Base-by-base conservation (phyloP, 2,329 filamentous ascomycete species). In the Cercospora canescens region DNA sequence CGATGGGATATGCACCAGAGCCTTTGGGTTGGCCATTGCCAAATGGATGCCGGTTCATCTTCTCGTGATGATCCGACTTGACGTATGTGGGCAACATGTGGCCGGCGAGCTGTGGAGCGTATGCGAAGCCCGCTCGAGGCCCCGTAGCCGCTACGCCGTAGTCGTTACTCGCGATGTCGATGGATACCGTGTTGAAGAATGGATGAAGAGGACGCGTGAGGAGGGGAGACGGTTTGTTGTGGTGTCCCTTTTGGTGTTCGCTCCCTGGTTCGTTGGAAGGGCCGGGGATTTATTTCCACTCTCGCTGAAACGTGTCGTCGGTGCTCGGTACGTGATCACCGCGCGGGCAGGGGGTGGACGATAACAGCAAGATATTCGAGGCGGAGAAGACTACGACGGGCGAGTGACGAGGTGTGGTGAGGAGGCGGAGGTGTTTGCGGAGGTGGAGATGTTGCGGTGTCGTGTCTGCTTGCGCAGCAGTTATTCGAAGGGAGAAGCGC, bases 41-140 rank as follows among this genome's bases (percentile, higher is more conserved):
- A 60, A 91, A 94, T 79, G 89, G 89, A 85, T 96, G 92, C 83
- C 93, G 88, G 78, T 94, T 91, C 88, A 95, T 93, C 88, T 90
- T 91, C 67, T 67, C 65, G 62, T 71, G 71, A 75, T 77, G 76
- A 77, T 81, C 80, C 73, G 82, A 80, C 65, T 82, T 83, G 70
- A 83, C 79, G 83, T 88, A 86, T 75, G 85, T 85, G 71, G 87
- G 87, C 76, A 89, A 81, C 87, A 89, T 88, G 77, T 67, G 65
- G 70, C 30, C 48, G 48, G 32, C 24, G 30, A 41, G 32, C 24
- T 54, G 48, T 30, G 14, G 60, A 62, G 48, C 48, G 39, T 55
- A 55, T 41, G 32, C 34, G 60, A 41, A 50, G 54, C 55, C 54
- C 59, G 62, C 62, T 59, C 37, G 55, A 59, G 45, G 62, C 62